Percentiles rank a stretch among this genome's conserved stretches.
These are phyloP conservation scores for Suillus lakei DNA, from an alignment of 768 basidiomycete genomes.

Conservation along the genomic window DNA sequence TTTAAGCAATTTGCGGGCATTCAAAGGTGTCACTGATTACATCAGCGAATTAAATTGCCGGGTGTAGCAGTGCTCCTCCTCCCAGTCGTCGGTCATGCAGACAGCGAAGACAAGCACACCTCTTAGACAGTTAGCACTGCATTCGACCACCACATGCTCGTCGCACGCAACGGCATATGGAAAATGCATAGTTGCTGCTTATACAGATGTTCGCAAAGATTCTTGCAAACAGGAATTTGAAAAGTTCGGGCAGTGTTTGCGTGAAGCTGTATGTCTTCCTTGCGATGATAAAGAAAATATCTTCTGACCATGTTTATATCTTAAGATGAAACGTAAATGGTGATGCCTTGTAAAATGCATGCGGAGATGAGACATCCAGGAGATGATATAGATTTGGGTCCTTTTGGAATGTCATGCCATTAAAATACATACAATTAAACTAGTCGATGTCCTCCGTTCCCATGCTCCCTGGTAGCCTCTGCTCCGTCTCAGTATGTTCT, in stretches of 20 bases:
- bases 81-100: conserved; percentile 18
- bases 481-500: conserved; percentile 40
- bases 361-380: conserved; percentile 25
- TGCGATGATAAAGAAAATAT: background rate
- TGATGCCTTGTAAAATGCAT: conserved; percentile 28
- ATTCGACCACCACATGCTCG: conserved; percentile 74
- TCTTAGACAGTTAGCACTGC: conserved; percentile 67
- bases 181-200: conserved; percentile 82
- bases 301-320: background rate
- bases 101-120: conserved; percentile 45
- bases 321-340: conserved; percentile 63
- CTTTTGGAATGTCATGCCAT: conserved; percentile 24
- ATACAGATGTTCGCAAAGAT: conserved; percentile 84
- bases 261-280: conserved; percentile 65
- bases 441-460: conserved; percentile 24
- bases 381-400: conserved; percentile 11
- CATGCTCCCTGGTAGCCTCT: conserved; percentile 35
- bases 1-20: background rate
- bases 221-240: conserved; percentile 85
- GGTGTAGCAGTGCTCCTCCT: background rate
- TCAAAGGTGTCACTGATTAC: background rate
- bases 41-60: background rate
- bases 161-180: conserved; percentile 81
- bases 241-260: conserved; percentile 83
- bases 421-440: conserved; percentile 12